These are phyloP conservation scores for Tylopilus orsonianus DNA, from an alignment of 1,284 basidiomycete genomes.

Conservation along the genomic window DNA sequence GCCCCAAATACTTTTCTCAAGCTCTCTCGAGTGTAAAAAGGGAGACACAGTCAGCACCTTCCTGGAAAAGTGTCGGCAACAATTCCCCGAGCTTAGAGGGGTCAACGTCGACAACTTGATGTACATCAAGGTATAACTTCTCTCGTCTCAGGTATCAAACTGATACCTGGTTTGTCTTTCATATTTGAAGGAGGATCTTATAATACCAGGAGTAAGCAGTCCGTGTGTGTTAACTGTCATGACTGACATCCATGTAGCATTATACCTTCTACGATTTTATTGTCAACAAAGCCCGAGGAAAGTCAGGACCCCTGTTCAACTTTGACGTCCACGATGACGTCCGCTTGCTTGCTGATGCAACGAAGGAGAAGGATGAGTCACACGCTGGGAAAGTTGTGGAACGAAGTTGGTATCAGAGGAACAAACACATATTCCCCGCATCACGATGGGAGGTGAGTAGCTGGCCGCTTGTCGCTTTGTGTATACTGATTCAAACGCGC, in stretches of 20 bases:
- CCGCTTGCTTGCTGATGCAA: constrained; percentile 91
- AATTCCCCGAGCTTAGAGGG: constrained; percentile 89
- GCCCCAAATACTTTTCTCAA: constrained; percentile 2
- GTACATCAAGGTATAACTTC: constrained; percentile 87
- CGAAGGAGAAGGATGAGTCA: constrained; percentile 96
- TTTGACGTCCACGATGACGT: constrained; percentile 99
- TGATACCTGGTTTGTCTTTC: constrained; percentile 3
- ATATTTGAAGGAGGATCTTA: constrained; percentile 81
- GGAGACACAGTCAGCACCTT: constrained; percentile 91
- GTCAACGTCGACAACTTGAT: constrained; percentile 95
- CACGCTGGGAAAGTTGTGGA: constrained; percentile 99
- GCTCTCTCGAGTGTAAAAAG: constrained; percentile 81
- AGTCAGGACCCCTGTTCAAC: constrained; percentile 97
- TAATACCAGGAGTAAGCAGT: constrained; percentile 82
- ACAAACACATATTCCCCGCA: constrained; percentile 97
- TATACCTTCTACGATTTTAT: constrained; percentile 99
- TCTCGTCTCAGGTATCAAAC: not conserved
- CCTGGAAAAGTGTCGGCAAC: constrained; percentile 89
- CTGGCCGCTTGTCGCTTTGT: not conserved
- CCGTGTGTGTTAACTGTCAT: not conserved
- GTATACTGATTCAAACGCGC: constrained; percentile 2
- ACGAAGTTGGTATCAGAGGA: constrained; percentile 92
- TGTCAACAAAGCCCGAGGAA: constrained; percentile 96
- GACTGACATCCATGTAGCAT: constrained; percentile 57
- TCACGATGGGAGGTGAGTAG: constrained; percentile 85